Evolutionary conservation across 2,329 filamentous ascomycete species (phyloP).

Genomic region (Colletotrichum navitas): DNA sequence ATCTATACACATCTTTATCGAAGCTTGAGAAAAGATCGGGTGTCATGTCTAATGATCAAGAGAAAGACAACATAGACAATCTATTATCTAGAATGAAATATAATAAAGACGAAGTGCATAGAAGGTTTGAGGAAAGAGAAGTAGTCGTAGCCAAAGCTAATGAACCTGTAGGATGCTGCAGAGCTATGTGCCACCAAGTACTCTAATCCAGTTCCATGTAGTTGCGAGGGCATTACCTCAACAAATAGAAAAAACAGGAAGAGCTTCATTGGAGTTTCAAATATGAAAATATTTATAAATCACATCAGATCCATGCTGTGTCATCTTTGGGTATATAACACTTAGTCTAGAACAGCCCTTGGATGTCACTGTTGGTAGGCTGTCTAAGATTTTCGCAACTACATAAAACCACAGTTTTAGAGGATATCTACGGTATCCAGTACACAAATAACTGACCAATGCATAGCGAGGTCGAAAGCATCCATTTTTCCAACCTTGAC

Average conservation of each 20-base stretch:
- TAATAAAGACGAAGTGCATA: neutral
- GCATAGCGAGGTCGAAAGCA: neutral
- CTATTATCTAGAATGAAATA: too few relatives aligned
- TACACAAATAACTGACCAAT: too few relatives aligned
- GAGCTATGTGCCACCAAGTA: too few relatives aligned
- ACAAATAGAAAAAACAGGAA: too few relatives aligned
- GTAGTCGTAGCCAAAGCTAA: neutral
- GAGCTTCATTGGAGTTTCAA: neutral
- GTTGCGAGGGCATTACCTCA: neutral
- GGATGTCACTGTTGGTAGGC: neutral
- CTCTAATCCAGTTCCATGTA: neutral
- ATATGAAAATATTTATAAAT: neutral
- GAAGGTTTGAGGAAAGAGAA: neutral
- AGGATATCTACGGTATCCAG: too few relatives aligned
- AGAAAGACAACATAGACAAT: too few relatives aligned
- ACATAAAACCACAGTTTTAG: neutral
- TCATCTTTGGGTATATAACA: too few relatives aligned
- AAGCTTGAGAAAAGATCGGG: neutral
- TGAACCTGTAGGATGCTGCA: neutral
- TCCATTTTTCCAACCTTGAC: too few relatives aligned
- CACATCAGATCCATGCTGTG: neutral
- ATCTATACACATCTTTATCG: neutral
- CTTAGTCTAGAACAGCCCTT: neutral
- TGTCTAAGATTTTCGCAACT: neutral
- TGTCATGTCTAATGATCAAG: neutral